These are phyloP conservation scores for Schrenkiella parvula DNA, from an alignment of 345 rosid genomes.

Conservation along the genomic window DNA sequence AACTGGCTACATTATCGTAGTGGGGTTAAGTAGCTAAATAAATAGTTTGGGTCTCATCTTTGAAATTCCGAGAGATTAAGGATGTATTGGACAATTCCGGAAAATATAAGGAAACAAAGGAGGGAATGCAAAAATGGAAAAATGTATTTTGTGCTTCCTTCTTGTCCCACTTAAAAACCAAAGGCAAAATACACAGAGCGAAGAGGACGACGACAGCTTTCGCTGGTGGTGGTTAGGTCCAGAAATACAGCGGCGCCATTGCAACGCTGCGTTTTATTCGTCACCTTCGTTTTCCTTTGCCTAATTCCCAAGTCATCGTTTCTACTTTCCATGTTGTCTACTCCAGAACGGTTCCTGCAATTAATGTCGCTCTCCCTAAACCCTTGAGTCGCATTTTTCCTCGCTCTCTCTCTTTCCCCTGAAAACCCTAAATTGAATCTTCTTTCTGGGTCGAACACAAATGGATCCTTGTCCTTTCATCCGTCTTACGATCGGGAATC, in stretches of 20 bases:
- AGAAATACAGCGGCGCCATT: constrained; percentile 22
- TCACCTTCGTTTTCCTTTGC: constrained; percentile 5
- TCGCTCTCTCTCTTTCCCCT: not conserved
- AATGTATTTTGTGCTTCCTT: not conserved
- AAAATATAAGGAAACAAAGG: constrained; percentile 6
- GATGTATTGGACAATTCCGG: not conserved
- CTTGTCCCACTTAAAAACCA: constrained; percentile 24
- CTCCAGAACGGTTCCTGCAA: constrained; percentile 5
- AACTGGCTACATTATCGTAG: not conserved
- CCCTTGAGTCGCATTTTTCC: not conserved
- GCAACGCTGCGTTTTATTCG: constrained; percentile 22
- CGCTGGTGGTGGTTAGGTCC: constrained; percentile 16
- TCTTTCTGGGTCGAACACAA: not conserved
- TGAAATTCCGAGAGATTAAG: not conserved
- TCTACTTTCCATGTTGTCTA: not conserved
- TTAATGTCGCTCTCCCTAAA: constrained; percentile 23
- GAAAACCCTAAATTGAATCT: not conserved
- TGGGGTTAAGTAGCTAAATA: not conserved
- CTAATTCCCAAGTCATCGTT: not conserved
- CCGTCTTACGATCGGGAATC: constrained; percentile 63
- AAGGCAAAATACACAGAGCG: not conserved
- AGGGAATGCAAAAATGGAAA: constrained; percentile 21
- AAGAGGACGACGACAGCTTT: constrained; percentile 20
- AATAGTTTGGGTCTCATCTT: not conserved
- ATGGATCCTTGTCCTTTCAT: constrained; percentile 98